A percentile compares a stretch with the other conserved stretches of the same genome.
Evolutionary conservation across 257 asterid genomes (phyloP).

Genomic region (Ocimum tenuiflorum): DNA sequence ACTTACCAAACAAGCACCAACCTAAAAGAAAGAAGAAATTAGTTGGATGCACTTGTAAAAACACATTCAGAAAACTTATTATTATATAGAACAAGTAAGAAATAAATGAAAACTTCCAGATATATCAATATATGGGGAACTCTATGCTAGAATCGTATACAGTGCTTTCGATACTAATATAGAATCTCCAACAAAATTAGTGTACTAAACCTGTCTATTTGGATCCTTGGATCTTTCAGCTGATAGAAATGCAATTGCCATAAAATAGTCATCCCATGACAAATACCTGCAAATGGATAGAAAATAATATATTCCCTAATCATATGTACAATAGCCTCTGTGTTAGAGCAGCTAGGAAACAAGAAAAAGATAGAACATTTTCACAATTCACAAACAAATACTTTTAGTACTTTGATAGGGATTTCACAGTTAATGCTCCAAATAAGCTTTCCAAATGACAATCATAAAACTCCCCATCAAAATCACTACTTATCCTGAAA

Average conservation of each 20-base stretch:
- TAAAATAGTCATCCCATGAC: conserved; percentile 92
- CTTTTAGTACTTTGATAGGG: not conserved
- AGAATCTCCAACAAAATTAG: no score
- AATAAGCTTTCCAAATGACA: not conserved
- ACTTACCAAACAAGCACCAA: conserved; percentile 97
- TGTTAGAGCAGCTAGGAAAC: not conserved
- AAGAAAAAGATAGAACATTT: not conserved
- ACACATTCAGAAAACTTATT: not conserved
- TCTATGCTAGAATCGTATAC: no score
- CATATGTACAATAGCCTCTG: not conserved
- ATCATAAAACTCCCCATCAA: not conserved
- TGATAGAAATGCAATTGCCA: conserved; percentile 89
- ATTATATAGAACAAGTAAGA: not conserved
- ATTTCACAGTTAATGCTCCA: not conserved
- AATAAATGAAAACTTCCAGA: not conserved
- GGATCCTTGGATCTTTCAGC: conserved; percentile 97
- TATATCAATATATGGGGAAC: no score
- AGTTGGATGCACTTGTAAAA: not conserved
- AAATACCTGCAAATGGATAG: conserved; percentile 43
- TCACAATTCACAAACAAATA: not conserved
- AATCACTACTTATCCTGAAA: not conserved
- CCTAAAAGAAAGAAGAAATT: conserved; percentile 33
- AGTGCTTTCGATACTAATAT: no score
- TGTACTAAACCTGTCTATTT: conserved; percentile 65
- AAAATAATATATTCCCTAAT: not conserved